Percentiles rank a stretch among this genome's conserved stretches.
phyloP scores from a whole-genome alignment of 1,284 basidiomycete genomes.

The Porphyrellus sp. region DNA sequence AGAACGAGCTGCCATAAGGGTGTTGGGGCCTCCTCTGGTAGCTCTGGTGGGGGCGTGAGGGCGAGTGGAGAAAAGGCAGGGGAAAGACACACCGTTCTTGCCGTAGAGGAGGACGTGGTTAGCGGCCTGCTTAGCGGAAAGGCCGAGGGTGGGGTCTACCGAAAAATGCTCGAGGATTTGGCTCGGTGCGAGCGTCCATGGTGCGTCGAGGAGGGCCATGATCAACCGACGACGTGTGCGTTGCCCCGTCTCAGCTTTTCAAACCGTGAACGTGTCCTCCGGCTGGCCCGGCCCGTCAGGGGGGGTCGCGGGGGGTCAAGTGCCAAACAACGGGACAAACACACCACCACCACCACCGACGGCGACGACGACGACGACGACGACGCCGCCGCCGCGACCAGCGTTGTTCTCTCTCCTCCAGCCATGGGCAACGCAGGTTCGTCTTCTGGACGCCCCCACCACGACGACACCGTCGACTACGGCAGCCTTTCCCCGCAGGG shows the following conservation, averaged over 20 bases:
- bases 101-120: slow-evolving; percentile 80
- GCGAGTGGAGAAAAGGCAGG: neutral
- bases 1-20: slow-evolving; percentile 92
- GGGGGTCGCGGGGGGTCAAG: slow-evolving; percentile 24
- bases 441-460: slow-evolving; percentile 62
- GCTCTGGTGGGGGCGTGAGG: slow-evolving; percentile 47
- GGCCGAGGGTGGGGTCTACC: slow-evolving; percentile 54
- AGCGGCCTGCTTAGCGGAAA: slow-evolving; percentile 58
- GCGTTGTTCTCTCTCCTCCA: neutral
- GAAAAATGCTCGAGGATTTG: slow-evolving; percentile 63
- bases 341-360: slow-evolving; percentile 2
- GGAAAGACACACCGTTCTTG: slow-evolving; percentile 65
- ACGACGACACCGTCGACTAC: slow-evolving; percentile 77
- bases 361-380: neutral
- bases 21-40: slow-evolving; percentile 87
- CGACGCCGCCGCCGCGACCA: slow-evolving; percentile 8
- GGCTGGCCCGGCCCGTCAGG: slow-evolving; percentile 8
- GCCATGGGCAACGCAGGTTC: slow-evolving; percentile 80
- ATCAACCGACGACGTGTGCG: neutral
- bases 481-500: slow-evolving; percentile 87
- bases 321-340: slow-evolving; percentile 28
- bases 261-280: slow-evolving; percentile 9
- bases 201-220: slow-evolving; percentile 51
- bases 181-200: slow-evolving; percentile 67
- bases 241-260: neutral